These are phyloP conservation scores for Protomyces inundatus DNA, from an alignment of 1,139 yeast species.

Conservation along the genomic window DNA sequence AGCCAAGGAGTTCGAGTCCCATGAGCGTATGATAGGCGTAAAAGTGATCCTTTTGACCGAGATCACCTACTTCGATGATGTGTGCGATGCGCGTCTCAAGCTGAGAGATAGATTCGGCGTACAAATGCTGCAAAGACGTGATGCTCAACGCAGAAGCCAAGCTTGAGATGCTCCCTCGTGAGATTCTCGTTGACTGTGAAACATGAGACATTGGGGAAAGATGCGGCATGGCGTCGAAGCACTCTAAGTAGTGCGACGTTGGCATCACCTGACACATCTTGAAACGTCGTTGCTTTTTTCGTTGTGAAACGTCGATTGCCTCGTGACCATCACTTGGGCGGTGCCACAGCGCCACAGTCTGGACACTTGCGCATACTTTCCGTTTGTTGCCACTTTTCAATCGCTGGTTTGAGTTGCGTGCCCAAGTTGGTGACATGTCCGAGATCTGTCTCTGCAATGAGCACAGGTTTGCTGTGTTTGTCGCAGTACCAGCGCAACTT, in stretches of 20 bases:
- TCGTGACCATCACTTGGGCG: slow-evolving; percentile 25
- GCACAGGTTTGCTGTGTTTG: slow-evolving; percentile 36
- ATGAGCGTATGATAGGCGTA: background rate
- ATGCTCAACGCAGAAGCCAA: background rate
- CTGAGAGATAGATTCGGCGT: background rate
- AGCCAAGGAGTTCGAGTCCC: background rate
- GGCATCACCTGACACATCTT: no score
- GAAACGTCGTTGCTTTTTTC: no score
- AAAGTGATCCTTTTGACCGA: background rate
- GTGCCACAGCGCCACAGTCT: slow-evolving; percentile 57
- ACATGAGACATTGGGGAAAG: background rate
- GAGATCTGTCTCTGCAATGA: slow-evolving; percentile 59
- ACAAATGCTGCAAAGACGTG: background rate
- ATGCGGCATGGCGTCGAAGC: no score
- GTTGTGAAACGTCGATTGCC: background rate
- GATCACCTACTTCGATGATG: background rate
- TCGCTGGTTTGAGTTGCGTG: slow-evolving; percentile 82
- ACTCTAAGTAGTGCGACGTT: no score
- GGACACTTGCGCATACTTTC: slow-evolving; percentile 63
- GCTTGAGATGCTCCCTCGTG: background rate
- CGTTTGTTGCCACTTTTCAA: slow-evolving; percentile 62
- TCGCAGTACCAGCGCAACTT: slow-evolving; percentile 88
- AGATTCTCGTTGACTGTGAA: background rate
- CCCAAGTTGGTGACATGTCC: slow-evolving; percentile 81
- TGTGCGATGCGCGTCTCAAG: background rate